Evolutionary conservation across 768 basidiomycete genomes (phyloP).

Genomic region (Lactarius psammicola): DNA sequence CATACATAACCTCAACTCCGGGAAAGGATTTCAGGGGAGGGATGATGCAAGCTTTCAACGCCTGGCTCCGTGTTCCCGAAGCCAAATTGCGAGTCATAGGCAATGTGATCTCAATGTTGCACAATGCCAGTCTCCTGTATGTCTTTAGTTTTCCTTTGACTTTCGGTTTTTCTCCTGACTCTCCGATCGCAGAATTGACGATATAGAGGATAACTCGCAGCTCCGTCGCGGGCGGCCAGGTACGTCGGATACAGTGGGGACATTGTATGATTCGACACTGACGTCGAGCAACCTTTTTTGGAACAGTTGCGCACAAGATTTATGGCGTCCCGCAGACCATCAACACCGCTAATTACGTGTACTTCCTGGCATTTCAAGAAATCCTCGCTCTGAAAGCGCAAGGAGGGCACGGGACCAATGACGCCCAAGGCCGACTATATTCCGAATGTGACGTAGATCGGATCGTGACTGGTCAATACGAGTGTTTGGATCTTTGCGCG

Average conservation of each 20-base stretch:
- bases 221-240: constrained; percentile 84
- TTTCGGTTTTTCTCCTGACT: neutral
- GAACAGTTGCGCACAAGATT: constrained; percentile 85
- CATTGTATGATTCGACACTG: neutral
- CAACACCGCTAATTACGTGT: constrained; percentile 96
- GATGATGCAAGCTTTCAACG: constrained; percentile 90
- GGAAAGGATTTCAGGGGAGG: constrained; percentile 91
- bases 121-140: constrained; percentile 90
- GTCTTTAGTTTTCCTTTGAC: constrained; percentile 27
- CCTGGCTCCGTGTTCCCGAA: constrained; percentile 81
- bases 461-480: constrained; percentile 67
- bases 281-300: neutral
- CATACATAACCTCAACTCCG: constrained; percentile 76
- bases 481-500: neutral
- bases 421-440: constrained; percentile 28
- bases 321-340: constrained; percentile 97
- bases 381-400: constrained; percentile 55
- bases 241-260: constrained; percentile 30
- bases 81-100: constrained; percentile 72
- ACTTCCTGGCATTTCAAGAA: constrained; percentile 90
- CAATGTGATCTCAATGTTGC: constrained; percentile 87
- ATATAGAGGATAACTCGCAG: constrained; percentile 91
- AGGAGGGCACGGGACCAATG: constrained; percentile 12
- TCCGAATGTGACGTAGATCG: constrained; percentile 54
- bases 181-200: constrained; percentile 65